Conservation (phyloP, 176 grass and related monocot species). For the Musa itinerans region DNA sequence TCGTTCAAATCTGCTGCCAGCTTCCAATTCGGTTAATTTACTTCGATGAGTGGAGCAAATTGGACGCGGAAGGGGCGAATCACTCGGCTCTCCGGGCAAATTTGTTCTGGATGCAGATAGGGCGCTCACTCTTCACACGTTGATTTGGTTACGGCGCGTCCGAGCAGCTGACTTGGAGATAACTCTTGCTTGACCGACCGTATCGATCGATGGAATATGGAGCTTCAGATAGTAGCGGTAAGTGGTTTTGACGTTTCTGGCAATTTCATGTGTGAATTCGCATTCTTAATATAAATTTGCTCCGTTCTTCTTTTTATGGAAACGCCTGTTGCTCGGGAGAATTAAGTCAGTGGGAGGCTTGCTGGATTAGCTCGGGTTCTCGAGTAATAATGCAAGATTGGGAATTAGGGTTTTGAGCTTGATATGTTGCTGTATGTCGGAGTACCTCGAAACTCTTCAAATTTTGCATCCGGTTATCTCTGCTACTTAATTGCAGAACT, state of each 20-base stretch:
- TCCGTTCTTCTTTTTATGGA: no score
- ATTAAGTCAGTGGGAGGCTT: neutral
- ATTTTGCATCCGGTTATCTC: no score
- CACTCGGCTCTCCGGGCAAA: no score
- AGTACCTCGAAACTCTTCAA: no score
- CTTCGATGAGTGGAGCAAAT: no score
- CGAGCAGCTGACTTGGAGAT: neutral
- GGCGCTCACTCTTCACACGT: neutral
- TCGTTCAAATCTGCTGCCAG: neutral
- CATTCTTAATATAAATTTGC: neutral
- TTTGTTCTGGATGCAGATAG: neutral
- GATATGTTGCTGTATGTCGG: neutral
- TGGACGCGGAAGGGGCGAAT: no score
- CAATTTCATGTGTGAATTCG: neutral
- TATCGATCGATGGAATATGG: neutral
- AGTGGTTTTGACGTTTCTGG: neutral
- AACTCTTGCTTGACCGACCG: neutral
- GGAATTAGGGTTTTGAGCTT: slow-evolving; percentile 3
- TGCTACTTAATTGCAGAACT: no score
- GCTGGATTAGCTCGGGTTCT: neutral
- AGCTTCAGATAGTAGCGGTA: slow-evolving; percentile 5
- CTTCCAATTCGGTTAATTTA: neutral
- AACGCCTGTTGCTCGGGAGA: neutral
- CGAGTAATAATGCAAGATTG: neutral
- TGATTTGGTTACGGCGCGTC: neutral